These are phyloP conservation scores for Aspergillus sp. DNA, from an alignment of 2,329 filamentous ascomycete genomes.

Conservation along the genomic window DNA sequence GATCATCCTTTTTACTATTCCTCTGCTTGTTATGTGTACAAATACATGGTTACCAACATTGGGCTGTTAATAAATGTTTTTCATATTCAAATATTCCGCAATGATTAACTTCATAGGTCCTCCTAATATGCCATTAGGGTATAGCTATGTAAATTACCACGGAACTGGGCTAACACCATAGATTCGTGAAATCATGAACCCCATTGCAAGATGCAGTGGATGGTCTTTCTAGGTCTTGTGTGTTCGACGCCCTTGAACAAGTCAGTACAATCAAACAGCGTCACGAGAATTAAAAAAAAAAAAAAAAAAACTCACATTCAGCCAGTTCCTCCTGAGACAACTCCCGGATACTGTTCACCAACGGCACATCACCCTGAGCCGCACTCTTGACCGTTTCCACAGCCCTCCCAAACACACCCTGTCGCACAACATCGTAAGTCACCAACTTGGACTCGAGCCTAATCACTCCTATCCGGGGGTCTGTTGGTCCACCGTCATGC, in stretches of 20 bases:
- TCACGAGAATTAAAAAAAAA: neutral
- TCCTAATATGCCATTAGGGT: too few relatives aligned
- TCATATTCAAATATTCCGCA: too few relatives aligned
- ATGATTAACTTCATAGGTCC: too few relatives aligned
- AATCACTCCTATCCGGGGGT: constrained; percentile 79
- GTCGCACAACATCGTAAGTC: constrained; percentile 64
- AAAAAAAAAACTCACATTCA: constrained; percentile 44
- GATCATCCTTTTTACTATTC: too few relatives aligned
- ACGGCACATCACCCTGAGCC: constrained; percentile 65
- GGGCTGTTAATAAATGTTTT: too few relatives aligned
- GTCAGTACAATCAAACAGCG: constrained; percentile 3
- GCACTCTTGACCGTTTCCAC: constrained; percentile 72
- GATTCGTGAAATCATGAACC: constrained; percentile 1
- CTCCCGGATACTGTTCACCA: constrained; percentile 72
- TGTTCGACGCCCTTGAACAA: constrained; percentile 24
- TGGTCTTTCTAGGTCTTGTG: constrained; percentile 9
- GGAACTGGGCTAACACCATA: too few relatives aligned
- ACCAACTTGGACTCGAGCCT: constrained; percentile 67
- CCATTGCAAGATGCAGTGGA: too few relatives aligned
- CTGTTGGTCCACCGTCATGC: constrained; percentile 75
- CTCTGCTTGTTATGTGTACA: too few relatives aligned
- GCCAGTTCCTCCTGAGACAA: constrained; percentile 62
- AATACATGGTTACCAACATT: too few relatives aligned
- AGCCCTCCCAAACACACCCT: constrained; percentile 59
- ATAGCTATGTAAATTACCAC: too few relatives aligned